phyloP scores from a whole-genome alignment of 2,329 filamentous ascomycete species.

The Calonectria fujianensis region DNA sequence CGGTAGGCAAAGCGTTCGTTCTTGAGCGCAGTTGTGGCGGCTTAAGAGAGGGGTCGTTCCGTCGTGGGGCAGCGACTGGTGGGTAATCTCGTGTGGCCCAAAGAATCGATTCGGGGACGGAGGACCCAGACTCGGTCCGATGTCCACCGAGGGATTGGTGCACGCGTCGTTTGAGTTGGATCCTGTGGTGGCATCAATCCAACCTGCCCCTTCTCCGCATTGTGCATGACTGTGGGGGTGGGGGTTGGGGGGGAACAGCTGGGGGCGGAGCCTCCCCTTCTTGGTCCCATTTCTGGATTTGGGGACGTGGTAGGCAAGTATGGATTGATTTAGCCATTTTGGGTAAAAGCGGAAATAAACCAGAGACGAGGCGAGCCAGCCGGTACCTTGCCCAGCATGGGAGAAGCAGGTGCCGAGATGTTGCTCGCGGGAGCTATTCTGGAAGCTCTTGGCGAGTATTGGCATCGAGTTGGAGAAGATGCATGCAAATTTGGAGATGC shows the following conservation, averaged over 20 bases:
- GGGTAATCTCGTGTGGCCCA: slow-evolving; percentile 28
- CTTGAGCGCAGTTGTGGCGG: slow-evolving; percentile 23
- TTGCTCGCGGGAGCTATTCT: neutral
- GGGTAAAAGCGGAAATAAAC: neutral
- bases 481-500: slow-evolving; percentile 12
- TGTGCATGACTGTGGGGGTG: slow-evolving; percentile 31
- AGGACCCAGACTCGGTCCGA: slow-evolving; percentile 34
- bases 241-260: slow-evolving; percentile 30
- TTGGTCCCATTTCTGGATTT: neutral
- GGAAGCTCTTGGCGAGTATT: slow-evolving; percentile 19
- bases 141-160: slow-evolving; percentile 29
- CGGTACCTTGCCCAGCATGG: neutral
- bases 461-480: slow-evolving; percentile 22
- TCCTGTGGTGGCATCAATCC: slow-evolving; percentile 3
- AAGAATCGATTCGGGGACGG: slow-evolving; percentile 31
- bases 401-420: neutral
- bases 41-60: slow-evolving; percentile 32
- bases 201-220: slow-evolving; percentile 31
- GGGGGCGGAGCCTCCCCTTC: neutral
- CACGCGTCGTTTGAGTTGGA: neutral
- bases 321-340: neutral
- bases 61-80: slow-evolving; percentile 35
- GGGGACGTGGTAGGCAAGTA: neutral
- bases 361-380: neutral
- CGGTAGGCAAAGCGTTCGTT: slow-evolving; percentile 13